A percentile compares a stretch with the other conserved stretches of the same genome.
These are phyloP conservation scores for Monosporascus sp. DNA, from an alignment of 2,329 filamentous ascomycete genomes.

Conservation along the genomic window DNA sequence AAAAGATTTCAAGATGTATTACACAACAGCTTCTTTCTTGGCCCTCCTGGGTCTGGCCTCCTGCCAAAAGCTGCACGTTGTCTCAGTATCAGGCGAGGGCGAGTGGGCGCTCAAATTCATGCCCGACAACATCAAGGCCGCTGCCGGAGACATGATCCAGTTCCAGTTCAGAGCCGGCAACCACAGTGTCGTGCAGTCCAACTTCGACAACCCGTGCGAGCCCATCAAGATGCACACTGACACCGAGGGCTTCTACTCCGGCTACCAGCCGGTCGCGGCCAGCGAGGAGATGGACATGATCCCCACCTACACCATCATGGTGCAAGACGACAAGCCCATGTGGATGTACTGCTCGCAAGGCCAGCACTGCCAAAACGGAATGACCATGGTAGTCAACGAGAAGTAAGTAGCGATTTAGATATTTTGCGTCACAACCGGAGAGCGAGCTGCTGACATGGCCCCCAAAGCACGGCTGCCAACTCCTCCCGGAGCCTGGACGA, in stretches of 20 bases:
- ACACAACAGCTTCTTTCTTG: slow-evolving; percentile 41
- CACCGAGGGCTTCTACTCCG: slow-evolving; percentile 59
- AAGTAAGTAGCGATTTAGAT: slow-evolving; percentile 44
- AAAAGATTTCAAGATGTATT: slow-evolving; percentile 44
- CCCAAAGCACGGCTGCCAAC: slow-evolving; percentile 43
- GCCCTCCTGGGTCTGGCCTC: slow-evolving; percentile 42
- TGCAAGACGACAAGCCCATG: slow-evolving; percentile 65
- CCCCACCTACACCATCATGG: slow-evolving; percentile 65
- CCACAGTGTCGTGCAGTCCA: slow-evolving; percentile 76
- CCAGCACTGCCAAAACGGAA: slow-evolving; percentile 69
- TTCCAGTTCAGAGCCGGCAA: slow-evolving; percentile 65
- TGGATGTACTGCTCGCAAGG: slow-evolving; percentile 77
- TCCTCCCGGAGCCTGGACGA: slow-evolving; percentile 44
- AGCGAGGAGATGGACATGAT: slow-evolving; percentile 43
- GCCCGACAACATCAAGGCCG: slow-evolving; percentile 60
- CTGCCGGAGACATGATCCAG: slow-evolving; percentile 59
- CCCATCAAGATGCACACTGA: slow-evolving; percentile 52
- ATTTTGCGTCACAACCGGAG: slow-evolving; percentile 1
- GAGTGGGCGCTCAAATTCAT: slow-evolving; percentile 57
- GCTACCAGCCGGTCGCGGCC: slow-evolving; percentile 58
- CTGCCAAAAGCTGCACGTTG: slow-evolving; percentile 50
- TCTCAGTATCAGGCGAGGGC: slow-evolving; percentile 53
- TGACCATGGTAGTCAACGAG: slow-evolving; percentile 74
- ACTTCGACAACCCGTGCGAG: slow-evolving; percentile 65
- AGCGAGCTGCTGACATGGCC: slow-evolving; percentile 4